Evolutionary conservation across 2,329 filamentous ascomycete species (phyloP).

Genomic region (Ceratocystiopsis brevicomis): DNA sequence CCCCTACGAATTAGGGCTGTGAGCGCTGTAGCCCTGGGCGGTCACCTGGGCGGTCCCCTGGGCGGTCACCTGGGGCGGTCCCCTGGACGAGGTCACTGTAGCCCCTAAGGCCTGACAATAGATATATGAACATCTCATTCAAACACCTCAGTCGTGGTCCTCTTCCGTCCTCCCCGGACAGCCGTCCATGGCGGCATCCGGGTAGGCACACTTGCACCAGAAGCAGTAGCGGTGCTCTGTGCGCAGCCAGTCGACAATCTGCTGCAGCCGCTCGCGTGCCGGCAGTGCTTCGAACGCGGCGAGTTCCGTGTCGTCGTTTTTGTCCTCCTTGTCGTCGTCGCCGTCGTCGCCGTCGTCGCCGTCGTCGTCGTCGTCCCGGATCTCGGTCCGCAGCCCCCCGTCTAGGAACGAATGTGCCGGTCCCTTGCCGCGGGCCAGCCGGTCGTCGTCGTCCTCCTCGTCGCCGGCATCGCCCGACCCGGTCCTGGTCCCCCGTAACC

Average conservation of each 20-base stretch:
- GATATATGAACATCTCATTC: neutral
- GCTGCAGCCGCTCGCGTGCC: constrained; percentile 44
- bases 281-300: constrained; percentile 59
- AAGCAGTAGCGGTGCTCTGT: constrained; percentile 69
- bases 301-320: constrained; percentile 72
- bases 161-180: constrained; percentile 81
- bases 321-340: constrained; percentile 49
- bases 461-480: constrained; percentile 30
- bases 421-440: constrained; percentile 43
- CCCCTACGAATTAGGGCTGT: too few species aligned
- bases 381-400: constrained; percentile 22
- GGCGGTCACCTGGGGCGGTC: too few species aligned
- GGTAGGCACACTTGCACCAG: constrained; percentile 82
- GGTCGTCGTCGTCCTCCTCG: constrained; percentile 56
- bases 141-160: constrained; percentile 36
- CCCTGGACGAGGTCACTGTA: too few species aligned
- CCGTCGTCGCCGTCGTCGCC: constrained; percentile 42
- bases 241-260: constrained; percentile 50
- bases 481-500: neutral
- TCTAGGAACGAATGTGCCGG: constrained; percentile 21
- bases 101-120: neutral
- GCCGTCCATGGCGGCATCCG: constrained; percentile 56
- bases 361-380: constrained; percentile 40
- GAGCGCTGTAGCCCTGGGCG: too few species aligned
- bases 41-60: too few species aligned